A percentile compares a stretch with the other conserved stretches of the same genome.
Conservation (phyloP, 2,329 filamentous ascomycete genomes). For the Mycogone perniciosa region DNA sequence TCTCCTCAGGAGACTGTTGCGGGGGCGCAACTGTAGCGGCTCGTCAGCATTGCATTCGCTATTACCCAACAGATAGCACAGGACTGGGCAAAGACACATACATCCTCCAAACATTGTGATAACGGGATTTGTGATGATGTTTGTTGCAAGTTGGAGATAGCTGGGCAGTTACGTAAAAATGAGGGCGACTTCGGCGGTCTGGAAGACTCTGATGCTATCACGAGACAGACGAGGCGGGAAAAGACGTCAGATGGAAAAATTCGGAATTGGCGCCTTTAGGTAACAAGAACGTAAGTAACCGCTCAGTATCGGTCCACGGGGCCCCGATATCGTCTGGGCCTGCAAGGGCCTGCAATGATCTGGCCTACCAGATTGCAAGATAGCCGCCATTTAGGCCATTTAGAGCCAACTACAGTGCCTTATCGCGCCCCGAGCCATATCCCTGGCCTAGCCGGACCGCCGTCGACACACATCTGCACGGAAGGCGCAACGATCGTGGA, state of each 20-base stretch:
- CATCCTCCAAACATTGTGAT: constrained; percentile 29
- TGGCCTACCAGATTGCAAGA: neutral
- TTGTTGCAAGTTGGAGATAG: constrained; percentile 4
- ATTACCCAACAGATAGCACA: constrained; percentile 8
- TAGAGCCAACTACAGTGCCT: neutral
- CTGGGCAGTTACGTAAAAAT: constrained; percentile 18
- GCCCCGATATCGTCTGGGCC: constrained; percentile 15
- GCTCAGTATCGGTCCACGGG: constrained; percentile 17
- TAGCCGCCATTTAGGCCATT: neutral
- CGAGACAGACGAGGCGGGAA: neutral
- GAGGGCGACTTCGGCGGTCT: constrained; percentile 18
- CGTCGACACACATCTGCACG: too few relatives aligned
- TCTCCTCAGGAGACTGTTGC: constrained; percentile 63
- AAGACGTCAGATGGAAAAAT: neutral
- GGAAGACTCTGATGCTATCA: neutral
- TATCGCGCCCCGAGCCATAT: too few relatives aligned
- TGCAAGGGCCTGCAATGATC: neutral
- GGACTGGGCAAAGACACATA: constrained; percentile 27
- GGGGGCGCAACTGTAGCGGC: constrained; percentile 54
- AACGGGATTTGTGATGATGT: neutral
- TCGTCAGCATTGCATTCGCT: constrained; percentile 16
- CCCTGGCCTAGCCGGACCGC: too few relatives aligned
- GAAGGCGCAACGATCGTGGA: neutral
- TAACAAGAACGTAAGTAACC: neutral
- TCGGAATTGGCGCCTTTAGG: neutral